Conservation (phyloP, 768 basidiomycete species). For the Tulasnella sp. region DNA sequence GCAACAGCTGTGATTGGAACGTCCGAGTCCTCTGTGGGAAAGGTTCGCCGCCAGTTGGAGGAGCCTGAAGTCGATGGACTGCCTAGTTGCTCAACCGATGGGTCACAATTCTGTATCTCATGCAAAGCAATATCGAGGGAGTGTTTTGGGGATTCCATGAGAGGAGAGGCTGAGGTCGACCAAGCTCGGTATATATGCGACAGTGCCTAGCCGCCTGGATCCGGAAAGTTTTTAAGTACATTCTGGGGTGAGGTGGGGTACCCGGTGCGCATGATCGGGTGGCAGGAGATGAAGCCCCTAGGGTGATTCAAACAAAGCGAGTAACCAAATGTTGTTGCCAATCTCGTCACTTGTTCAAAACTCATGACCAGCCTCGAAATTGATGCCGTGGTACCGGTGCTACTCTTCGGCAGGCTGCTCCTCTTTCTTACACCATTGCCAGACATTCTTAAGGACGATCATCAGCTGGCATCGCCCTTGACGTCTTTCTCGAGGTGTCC, state of each 20-base stretch:
- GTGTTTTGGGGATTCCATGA: background rate
- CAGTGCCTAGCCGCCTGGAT: too few species aligned
- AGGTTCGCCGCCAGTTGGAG: slow-evolving; percentile 5
- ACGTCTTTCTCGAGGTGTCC: slow-evolving; percentile 69
- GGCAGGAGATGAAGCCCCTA: too few species aligned
- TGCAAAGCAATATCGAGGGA: background rate
- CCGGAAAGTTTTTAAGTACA: too few species aligned
- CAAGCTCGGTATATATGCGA: too few species aligned
- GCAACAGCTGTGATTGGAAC: slow-evolving; percentile 10
- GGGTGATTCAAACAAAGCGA: too few species aligned
- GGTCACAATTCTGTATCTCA: too few species aligned
- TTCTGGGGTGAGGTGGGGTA: too few species aligned
- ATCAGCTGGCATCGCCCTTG: slow-evolving; percentile 70
- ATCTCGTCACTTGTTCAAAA: background rate
- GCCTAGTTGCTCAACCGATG: background rate
- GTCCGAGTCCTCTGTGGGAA: background rate
- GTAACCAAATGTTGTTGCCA: too few species aligned
- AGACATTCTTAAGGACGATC: slow-evolving; percentile 49
- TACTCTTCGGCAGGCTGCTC: slow-evolving; percentile 31
- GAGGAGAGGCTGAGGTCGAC: background rate
- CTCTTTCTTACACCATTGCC: slow-evolving; percentile 44
- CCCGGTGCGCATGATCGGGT: too few species aligned
- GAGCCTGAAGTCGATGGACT: background rate
- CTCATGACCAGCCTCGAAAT: background rate
- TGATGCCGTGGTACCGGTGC: background rate